phyloP scores from a whole-genome alignment of 2,329 filamentous ascomycete species.

The Fusarium redolens region DNA sequence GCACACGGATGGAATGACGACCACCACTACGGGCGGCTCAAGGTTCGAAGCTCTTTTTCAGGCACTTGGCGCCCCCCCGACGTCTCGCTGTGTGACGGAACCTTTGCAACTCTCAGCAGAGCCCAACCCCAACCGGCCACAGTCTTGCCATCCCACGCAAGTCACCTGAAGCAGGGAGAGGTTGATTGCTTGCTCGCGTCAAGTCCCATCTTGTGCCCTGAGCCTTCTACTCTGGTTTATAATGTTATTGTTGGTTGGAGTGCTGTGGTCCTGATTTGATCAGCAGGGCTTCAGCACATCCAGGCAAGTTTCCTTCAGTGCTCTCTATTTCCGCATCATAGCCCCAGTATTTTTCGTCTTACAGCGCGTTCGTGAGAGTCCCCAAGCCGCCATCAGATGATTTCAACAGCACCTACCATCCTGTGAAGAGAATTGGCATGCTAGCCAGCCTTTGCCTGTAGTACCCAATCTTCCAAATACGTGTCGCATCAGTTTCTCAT shows the following conservation, averaged over 20 bases:
- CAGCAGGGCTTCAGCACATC: conserved; percentile 5
- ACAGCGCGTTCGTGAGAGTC: neutral
- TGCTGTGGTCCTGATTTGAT: conserved; percentile 4
- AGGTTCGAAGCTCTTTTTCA: conserved; percentile 33
- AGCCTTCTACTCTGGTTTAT: neutral
- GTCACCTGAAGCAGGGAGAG: neutral
- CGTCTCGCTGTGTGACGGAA: conserved; percentile 24
- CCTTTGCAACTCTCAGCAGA: conserved; percentile 28
- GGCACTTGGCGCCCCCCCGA: conserved; percentile 28
- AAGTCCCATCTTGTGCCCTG: neutral
- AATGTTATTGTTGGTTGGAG: neutral
- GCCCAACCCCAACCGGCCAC: neutral
- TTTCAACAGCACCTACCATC: neutral
- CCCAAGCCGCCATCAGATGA: neutral
- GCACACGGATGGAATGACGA: conserved; percentile 34
- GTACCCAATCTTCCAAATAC: neutral
- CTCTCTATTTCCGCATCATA: neutral
- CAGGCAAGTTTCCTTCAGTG: neutral
- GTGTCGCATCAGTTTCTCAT: neutral
- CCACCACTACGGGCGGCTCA: conserved; percentile 20
- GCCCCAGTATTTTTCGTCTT: neutral
- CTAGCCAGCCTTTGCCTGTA: neutral
- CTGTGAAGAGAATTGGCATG: neutral
- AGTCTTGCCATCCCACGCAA: neutral
- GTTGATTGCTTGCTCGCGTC: neutral